These are phyloP conservation scores for Paramecium sonneborni DNA, from an alignment of 73 alveolate genomes.

Conservation along the genomic window DNA sequence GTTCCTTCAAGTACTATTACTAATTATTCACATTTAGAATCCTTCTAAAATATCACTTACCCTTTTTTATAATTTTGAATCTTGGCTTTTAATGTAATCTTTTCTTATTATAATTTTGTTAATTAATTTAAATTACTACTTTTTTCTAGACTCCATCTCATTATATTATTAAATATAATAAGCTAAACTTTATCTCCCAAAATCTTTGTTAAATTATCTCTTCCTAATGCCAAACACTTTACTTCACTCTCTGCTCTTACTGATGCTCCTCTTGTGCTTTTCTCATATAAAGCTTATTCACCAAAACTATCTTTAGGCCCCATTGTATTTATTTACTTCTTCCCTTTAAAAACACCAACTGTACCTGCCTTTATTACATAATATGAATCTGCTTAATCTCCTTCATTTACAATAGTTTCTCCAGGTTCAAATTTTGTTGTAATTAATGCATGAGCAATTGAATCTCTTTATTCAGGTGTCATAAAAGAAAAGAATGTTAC, in stretches of 20 bases:
- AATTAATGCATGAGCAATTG: constrained; percentile 54
- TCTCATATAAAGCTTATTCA: constrained; percentile 71
- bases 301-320: constrained; percentile 88
- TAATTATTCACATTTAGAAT: neutral
- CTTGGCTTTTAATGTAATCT: neutral
- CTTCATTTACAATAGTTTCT: constrained; percentile 79
- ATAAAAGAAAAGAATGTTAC: constrained; percentile 47
- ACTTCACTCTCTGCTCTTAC: constrained; percentile 67
- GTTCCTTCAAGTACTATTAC: constrained; percentile 53
- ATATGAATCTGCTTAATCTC: constrained; percentile 84
- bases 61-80: constrained; percentile 41
- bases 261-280: constrained; percentile 66
- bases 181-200: constrained; percentile 60
- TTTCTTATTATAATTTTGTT: constrained; percentile 41
- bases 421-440: constrained; percentile 71
- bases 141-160: constrained; percentile 66
- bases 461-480: constrained; percentile 47
- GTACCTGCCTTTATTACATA: constrained; percentile 83
- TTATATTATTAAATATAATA: constrained; percentile 56
- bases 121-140: constrained; percentile 28
- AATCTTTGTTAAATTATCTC: constrained; percentile 55
- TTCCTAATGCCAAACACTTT: constrained; percentile 63
- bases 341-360: constrained; percentile 80
- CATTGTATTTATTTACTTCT: constrained; percentile 74
- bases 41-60: neutral